Evolutionary conservation across 2,329 filamentous ascomycete species (phyloP).

Genomic region (Calcarisporium arbuscula): DNA sequence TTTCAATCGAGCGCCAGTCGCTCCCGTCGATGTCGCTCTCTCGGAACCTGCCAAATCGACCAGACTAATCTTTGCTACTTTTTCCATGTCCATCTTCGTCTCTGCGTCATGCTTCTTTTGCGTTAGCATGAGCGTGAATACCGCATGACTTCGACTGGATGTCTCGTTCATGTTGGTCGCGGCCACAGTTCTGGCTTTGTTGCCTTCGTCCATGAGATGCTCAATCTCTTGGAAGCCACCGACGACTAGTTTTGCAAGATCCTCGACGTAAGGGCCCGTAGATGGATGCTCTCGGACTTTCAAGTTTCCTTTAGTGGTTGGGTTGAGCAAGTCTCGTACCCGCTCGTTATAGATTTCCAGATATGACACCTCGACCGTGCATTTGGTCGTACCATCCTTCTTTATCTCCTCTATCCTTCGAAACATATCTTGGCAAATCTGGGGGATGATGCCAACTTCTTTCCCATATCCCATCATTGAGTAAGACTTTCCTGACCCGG

Average conservation of each 20-base stretch:
- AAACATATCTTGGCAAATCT: conserved; percentile 98
- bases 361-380: conserved; percentile 96
- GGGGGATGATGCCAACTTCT: conserved; percentile 91
- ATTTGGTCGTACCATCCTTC: conserved; percentile 69
- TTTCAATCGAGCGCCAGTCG: conserved; percentile 88
- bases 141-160: conserved; percentile 93
- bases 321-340: conserved; percentile 91
- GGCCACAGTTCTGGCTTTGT: conserved; percentile 95
- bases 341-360: conserved; percentile 99
- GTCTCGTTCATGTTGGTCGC: conserved; percentile 99
- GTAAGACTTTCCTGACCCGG: conserved; percentile 96
- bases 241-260: conserved; percentile 91
- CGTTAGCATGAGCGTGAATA: conserved; percentile 92
- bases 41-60: conserved; percentile 98
- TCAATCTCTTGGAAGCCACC: conserved; percentile 93
- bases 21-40: conserved; percentile 92
- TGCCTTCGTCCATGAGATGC: conserved; percentile 97
- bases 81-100: conserved; percentile 95
- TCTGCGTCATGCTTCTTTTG: conserved; percentile 88
- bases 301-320: conserved; percentile 89
- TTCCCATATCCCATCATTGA: conserved; percentile 99
- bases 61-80: conserved; percentile 94
- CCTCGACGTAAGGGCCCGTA: conserved; percentile 95
- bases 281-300: conserved; percentile 97
- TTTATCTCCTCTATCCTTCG: conserved; percentile 68